Evolutionary conservation across 2,329 filamentous ascomycete species (phyloP).

Genomic region (Neophaeococcomyces mojaviensis): DNA sequence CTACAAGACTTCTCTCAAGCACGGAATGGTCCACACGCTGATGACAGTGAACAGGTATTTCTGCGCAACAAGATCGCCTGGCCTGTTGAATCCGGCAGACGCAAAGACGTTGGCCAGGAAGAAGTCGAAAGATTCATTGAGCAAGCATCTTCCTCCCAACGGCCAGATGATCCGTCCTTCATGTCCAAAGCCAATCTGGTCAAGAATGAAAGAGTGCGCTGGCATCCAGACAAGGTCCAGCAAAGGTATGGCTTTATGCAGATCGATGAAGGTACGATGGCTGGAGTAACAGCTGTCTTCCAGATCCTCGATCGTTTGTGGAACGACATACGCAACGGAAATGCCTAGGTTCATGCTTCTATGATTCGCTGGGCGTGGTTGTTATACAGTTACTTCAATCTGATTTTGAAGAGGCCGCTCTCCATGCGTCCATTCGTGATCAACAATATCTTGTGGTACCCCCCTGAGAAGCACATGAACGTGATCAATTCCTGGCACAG

Average conservation of each 20-base stretch:
- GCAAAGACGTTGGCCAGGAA: constrained; percentile 50
- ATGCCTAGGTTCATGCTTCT: neutral
- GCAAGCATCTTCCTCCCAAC: neutral
- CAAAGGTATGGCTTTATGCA: constrained; percentile 74
- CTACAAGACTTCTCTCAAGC: constrained; percentile 29
- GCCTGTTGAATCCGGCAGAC: constrained; percentile 60
- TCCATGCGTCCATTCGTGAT: constrained; percentile 37
- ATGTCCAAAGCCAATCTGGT: constrained; percentile 45
- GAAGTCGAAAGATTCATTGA: constrained; percentile 62
- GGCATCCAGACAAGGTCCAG: constrained; percentile 98
- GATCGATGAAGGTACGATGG: constrained; percentile 65
- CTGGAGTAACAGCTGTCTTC: constrained; percentile 79
- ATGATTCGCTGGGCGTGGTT: neutral
- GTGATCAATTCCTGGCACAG: constrained; percentile 52
- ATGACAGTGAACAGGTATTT: constrained; percentile 17
- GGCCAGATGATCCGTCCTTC: constrained; percentile 12
- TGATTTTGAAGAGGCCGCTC: constrained; percentile 10
- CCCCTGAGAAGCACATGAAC: constrained; percentile 48
- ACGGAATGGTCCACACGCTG: constrained; percentile 9
- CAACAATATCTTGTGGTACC: constrained; percentile 38
- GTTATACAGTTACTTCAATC: neutral
- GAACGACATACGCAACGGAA: constrained; percentile 37
- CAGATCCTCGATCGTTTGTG: constrained; percentile 81
- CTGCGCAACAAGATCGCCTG: constrained; percentile 52
- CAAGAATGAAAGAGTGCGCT: constrained; percentile 82